Percentiles rank a stretch among this genome's conserved stretches.
Conservation (phyloP, 345 rosid genomes). For the Brassica juncea region DNA sequence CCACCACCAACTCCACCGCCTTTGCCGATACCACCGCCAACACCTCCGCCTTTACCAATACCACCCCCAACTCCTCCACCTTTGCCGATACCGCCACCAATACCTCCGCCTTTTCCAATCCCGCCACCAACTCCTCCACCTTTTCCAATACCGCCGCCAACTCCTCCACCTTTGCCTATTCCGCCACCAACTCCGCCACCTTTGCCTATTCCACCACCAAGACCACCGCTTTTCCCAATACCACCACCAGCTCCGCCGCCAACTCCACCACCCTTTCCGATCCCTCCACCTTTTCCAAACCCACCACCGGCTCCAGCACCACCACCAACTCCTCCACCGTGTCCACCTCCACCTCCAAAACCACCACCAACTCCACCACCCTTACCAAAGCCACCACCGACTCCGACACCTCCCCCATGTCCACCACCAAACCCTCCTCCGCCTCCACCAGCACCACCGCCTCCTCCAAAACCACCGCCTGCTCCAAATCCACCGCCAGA, state of each 20-base stretch:
- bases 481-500: slow-evolving; percentile 36
- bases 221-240: not conserved
- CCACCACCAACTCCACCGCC: slow-evolving; percentile 32
- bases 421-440: slow-evolving; percentile 48
- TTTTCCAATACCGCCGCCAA: not conserved
- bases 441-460: slow-evolving; percentile 37
- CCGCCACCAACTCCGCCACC: not conserved
- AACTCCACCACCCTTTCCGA: slow-evolving; percentile 22
- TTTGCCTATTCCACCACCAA: slow-evolving; percentile 1
- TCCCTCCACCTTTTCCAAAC: slow-evolving; percentile 22
- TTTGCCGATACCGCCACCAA: not conserved
- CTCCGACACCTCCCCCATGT: slow-evolving; percentile 45
- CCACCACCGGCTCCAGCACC: slow-evolving; percentile 39
- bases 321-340: slow-evolving; percentile 40
- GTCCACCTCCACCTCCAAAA: slow-evolving; percentile 41
- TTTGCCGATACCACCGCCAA: slow-evolving; percentile 28
- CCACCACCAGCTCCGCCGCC: slow-evolving; percentile 23
- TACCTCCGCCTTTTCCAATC: not conserved
- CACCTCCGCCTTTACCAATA: not conserved
- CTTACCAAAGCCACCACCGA: slow-evolving; percentile 32
- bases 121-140: slow-evolving; percentile 9
- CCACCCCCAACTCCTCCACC: slow-evolving; percentile 28
- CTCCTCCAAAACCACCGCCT: slow-evolving; percentile 38
- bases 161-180: not conserved
- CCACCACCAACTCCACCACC: slow-evolving; percentile 50